phyloP scores from a whole-genome alignment of 2,329 filamentous ascomycete genomes.

The Trichoderma atroviride region DNA sequence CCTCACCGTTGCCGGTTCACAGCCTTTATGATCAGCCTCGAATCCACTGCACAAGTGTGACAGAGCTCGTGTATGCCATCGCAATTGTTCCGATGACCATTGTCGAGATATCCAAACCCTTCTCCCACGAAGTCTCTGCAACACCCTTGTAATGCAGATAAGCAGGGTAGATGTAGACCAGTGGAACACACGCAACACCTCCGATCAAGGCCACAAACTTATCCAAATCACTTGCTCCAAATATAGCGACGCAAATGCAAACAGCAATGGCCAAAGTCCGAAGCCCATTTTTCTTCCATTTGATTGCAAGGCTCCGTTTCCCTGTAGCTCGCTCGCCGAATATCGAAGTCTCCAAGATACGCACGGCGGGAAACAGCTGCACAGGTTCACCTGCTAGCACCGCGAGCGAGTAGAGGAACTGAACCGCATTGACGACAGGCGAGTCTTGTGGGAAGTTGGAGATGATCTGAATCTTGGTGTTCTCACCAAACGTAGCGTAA shows the following conservation, averaged over 20 bases:
- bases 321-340: slow-evolving; percentile 68
- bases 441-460: slow-evolving; percentile 73
- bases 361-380: slow-evolving; percentile 72
- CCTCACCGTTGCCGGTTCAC: neutral
- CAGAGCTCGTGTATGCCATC: slow-evolving; percentile 71
- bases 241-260: slow-evolving; percentile 63
- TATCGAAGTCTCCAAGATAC: slow-evolving; percentile 69
- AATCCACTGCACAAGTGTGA: slow-evolving; percentile 54
- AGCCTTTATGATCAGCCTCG: slow-evolving; percentile 16
- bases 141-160: slow-evolving; percentile 70
- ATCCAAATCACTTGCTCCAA: slow-evolving; percentile 70
- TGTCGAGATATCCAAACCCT: slow-evolving; percentile 62
- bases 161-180: slow-evolving; percentile 78
- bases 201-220: slow-evolving; percentile 76
- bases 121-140: slow-evolving; percentile 58
- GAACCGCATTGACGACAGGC: slow-evolving; percentile 73
- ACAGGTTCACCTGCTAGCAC: slow-evolving; percentile 75
- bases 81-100: slow-evolving; percentile 65
- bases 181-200: slow-evolving; percentile 71
- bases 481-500: slow-evolving; percentile 71
- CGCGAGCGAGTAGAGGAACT: slow-evolving; percentile 73
- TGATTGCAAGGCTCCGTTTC: slow-evolving; percentile 64
- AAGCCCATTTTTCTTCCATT: slow-evolving; percentile 77
- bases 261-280: slow-evolving; percentile 58
- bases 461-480: slow-evolving; percentile 73